Percentiles rank a stretch among this genome's conserved stretches.
Evolutionary conservation across 495 filamentous ascomycete genomes (phyloP).

Genomic region (Choiromyces venosus): DNA sequence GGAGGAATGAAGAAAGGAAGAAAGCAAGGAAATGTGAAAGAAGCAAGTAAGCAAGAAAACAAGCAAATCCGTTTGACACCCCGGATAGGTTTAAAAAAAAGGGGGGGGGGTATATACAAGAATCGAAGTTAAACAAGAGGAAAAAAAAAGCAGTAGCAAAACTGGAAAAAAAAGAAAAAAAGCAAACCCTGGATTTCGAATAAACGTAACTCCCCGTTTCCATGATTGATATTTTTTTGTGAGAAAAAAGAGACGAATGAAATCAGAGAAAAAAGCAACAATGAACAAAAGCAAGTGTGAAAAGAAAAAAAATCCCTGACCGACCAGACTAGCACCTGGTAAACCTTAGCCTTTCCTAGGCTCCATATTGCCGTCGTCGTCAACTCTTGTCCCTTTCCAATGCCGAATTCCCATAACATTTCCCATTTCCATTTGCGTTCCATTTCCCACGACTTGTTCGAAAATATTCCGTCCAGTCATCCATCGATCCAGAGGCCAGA

Average conservation of each 20-base stretch:
- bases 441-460: background rate
- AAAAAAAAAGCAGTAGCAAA: background rate
- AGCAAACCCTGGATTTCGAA: constrained; percentile 19
- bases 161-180: background rate
- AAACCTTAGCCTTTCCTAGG: constrained; percentile 4
- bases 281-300: constrained; percentile 20
- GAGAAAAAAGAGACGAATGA: constrained; percentile 7
- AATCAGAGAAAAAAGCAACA: constrained; percentile 12
- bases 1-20: background rate
- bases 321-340: background rate
- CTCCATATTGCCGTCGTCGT: background rate
- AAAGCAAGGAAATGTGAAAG: background rate
- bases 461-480: background rate
- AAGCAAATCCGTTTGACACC: background rate
- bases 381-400: background rate
- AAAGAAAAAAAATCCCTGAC: constrained; percentile 19
- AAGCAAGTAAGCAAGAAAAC: background rate
- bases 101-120: background rate
- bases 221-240: constrained; percentile 4
- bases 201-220: constrained; percentile 27
- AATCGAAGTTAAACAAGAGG: background rate
- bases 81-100: background rate
- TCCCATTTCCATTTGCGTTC: background rate
- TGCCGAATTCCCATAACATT: background rate
- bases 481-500: background rate